These are phyloP conservation scores for Pyrrhoderma noxium DNA, from an alignment of 1,284 basidiomycete species.

Conservation along the genomic window DNA sequence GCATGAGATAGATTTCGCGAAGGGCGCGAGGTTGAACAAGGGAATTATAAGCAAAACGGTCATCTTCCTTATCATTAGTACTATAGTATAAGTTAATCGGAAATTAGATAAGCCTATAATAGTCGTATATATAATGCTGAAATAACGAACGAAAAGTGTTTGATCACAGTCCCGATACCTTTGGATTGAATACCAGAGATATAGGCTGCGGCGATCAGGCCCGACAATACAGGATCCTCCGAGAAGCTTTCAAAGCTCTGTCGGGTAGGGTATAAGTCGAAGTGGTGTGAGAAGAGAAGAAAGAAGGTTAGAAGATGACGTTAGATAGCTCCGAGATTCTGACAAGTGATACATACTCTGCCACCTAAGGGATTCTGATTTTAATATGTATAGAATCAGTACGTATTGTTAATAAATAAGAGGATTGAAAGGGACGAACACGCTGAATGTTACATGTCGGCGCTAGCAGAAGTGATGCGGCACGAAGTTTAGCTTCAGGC, in stretches of 20 bases:
- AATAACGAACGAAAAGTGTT: slow-evolving; percentile 57
- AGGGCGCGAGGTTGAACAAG: slow-evolving; percentile 62
- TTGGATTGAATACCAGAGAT: slow-evolving; percentile 65
- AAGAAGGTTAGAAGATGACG: background rate
- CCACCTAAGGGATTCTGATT: slow-evolving; percentile 62
- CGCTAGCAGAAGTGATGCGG: slow-evolving; percentile 62
- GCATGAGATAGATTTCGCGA: slow-evolving; percentile 76
- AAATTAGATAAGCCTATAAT: background rate
- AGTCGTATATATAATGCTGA: slow-evolving; percentile 11
- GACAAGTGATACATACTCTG: slow-evolving; percentile 36
- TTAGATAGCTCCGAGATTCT: slow-evolving; percentile 8
- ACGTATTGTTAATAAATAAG: slow-evolving; percentile 10
- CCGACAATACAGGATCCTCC: slow-evolving; percentile 72
- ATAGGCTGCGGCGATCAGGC: slow-evolving; percentile 63
- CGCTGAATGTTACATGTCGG: slow-evolving; percentile 80
- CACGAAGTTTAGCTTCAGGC: slow-evolving; percentile 60
- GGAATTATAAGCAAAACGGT: slow-evolving; percentile 56
- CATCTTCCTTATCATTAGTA: slow-evolving; percentile 68
- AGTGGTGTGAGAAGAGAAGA: background rate
- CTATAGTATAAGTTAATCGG: slow-evolving; percentile 3
- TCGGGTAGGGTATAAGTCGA: too few species aligned
- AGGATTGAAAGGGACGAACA: slow-evolving; percentile 26
- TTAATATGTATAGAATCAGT: background rate
- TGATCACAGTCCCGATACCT: slow-evolving; percentile 66
- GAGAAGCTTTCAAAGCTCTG: slow-evolving; percentile 73